Evolutionary conservation across 345 rosid species (phyloP).

Genomic region (Moricandia arvensis): DNA sequence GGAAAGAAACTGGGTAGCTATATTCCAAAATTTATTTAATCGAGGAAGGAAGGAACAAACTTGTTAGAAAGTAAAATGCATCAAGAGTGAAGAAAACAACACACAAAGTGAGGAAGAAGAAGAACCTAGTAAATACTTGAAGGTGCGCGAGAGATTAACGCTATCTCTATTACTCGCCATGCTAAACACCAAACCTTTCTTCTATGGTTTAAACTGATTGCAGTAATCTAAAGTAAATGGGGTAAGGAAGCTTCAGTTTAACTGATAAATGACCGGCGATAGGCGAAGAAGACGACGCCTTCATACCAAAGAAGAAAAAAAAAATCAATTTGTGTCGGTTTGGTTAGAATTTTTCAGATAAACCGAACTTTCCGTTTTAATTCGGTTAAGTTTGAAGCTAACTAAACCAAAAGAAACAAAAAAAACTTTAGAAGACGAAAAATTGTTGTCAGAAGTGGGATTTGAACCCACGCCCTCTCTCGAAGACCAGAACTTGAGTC

Average conservation of each 20-base stretch:
- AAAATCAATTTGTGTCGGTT: neutral
- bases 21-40: conserved; percentile 4
- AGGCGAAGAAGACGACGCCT: neutral
- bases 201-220: neutral
- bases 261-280: conserved; percentile 3
- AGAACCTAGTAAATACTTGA: conserved; percentile 60
- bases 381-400: too few species aligned
- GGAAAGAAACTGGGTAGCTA: conserved; percentile 78
- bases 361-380: too few species aligned
- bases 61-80: neutral
- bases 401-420: too few species aligned
- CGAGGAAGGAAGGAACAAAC: neutral
- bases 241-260: neutral
- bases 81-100: neutral
- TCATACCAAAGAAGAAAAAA: too few species aligned
- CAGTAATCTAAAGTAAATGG: neutral
- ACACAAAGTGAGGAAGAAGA: neutral
- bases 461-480: conserved; percentile 32
- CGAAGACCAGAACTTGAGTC: conserved; percentile 78
- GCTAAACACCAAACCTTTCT: neutral
- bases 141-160: conserved; percentile 57
- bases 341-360: too few species aligned
- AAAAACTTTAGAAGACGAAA: too few species aligned
- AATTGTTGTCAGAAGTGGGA: conserved; percentile 15
- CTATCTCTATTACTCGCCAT: conserved; percentile 29